A percentile compares a stretch with the other conserved stretches of the same genome.
These are phyloP conservation scores for Medicago truncatula DNA, from an alignment of 306 rosid genomes.

Conservation along the genomic window DNA sequence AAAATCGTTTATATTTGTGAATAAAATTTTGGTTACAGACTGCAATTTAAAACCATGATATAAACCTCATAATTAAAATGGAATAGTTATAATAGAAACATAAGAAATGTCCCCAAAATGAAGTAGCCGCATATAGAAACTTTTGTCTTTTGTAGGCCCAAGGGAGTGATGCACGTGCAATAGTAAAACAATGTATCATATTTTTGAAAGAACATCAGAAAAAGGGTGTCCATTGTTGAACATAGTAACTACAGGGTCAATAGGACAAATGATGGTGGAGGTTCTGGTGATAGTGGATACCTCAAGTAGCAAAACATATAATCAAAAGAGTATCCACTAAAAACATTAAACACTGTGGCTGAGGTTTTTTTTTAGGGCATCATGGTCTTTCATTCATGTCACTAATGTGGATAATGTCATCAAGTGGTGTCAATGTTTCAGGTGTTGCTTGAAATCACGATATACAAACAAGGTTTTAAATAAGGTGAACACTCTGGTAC, in stretches of 20 bases:
- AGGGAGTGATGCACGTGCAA: conserved; percentile 42
- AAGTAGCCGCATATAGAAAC: neutral
- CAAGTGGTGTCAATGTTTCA: conserved; percentile 48
- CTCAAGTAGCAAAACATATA: conserved; percentile 50
- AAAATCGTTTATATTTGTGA: neutral
- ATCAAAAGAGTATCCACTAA: conserved; percentile 51
- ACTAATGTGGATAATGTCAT: conserved; percentile 47
- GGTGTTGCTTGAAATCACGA: conserved; percentile 38
- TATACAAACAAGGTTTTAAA: neutral
- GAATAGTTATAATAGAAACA: conserved; percentile 2
- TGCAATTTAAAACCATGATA: neutral
- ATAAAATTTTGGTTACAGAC: no score
- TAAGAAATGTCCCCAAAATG: neutral
- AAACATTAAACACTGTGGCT: conserved; percentile 40
- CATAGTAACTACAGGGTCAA: conserved; percentile 46
- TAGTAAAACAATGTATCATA: conserved; percentile 44
- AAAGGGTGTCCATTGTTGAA: conserved; percentile 50
- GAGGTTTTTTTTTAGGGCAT: conserved; percentile 12
- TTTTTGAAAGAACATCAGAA: conserved; percentile 42
- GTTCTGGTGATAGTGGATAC: conserved; percentile 76
- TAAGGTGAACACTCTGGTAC: neutral
- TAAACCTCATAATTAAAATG: conserved; percentile 1
- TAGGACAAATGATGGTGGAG: conserved; percentile 81
- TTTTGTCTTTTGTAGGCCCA: conserved; percentile 39
- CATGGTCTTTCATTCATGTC: conserved; percentile 39